These are phyloP conservation scores for Drechslera avenae DNA, from an alignment of 2,329 filamentous ascomycete genomes.

Conservation along the genomic window DNA sequence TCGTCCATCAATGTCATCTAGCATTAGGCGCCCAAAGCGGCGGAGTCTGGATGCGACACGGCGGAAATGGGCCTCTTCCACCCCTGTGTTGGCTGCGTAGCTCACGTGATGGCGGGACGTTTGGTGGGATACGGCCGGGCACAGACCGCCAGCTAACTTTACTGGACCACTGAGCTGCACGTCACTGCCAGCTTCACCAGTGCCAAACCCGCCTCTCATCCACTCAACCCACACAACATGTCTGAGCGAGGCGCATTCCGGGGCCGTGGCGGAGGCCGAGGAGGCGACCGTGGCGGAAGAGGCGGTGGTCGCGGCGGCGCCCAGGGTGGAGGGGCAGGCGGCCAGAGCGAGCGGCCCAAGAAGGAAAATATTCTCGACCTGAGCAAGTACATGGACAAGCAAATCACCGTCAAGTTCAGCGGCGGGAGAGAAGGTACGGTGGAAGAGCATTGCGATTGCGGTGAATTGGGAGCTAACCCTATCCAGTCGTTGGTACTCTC, in stretches of 20 bases:
- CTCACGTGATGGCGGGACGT: conserved; percentile 16
- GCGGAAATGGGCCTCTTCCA: conserved; percentile 8
- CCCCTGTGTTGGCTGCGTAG: conserved; percentile 4
- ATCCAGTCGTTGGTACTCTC: conserved; percentile 78
- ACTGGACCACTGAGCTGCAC: conserved; percentile 23
- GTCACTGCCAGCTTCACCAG: conserved; percentile 22
- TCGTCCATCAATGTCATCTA: conserved; percentile 5
- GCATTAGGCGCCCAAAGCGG: conserved; percentile 10
- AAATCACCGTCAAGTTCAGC: conserved; percentile 94
- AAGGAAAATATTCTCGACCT: conserved; percentile 99
- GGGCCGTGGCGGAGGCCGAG: conserved; percentile 44
- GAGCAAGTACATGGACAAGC: conserved; percentile 95
- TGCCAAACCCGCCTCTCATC: conserved; percentile 13
- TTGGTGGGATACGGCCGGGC: conserved; percentile 4
- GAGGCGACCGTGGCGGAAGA: conserved; percentile 48
- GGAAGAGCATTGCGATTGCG: neutral
- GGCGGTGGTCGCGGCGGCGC: conserved; percentile 51
- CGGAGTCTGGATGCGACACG: conserved; percentile 12
- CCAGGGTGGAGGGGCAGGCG: conserved; percentile 36
- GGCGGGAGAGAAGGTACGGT: conserved; percentile 81
- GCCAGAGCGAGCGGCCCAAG: conserved; percentile 73
- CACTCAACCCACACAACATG: conserved; percentile 47
- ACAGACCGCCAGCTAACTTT: conserved; percentile 10
- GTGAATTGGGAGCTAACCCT: conserved; percentile 13
- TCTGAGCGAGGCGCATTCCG: conserved; percentile 62